Evolutionary conservation across 441 rosid species (phyloP).

Genomic region (Breynia disticha): DNA sequence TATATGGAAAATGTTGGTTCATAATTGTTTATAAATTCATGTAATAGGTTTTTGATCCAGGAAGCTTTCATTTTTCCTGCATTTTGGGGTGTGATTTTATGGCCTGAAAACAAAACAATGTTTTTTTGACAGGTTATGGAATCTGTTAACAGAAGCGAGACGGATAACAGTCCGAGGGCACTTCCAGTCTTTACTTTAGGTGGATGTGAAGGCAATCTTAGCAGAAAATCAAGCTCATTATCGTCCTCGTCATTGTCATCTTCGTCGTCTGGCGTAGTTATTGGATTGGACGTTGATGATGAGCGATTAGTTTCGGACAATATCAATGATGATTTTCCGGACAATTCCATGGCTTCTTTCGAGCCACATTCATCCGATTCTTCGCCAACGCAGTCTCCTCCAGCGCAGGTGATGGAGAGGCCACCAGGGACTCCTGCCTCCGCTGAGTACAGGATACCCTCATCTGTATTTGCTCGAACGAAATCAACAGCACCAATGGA

Average conservation of each 20-base stretch:
- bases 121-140: slow-evolving; percentile 12
- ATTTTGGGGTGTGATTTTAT: background rate
- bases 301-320: background rate
- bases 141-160: slow-evolving; percentile 12
- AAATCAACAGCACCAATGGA: slow-evolving; percentile 37
- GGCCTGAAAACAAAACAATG: background rate
- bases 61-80: background rate
- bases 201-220: slow-evolving; percentile 4
- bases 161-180: background rate
- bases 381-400: slow-evolving; percentile 28
- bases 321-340: slow-evolving; percentile 1
- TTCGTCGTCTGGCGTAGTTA: slow-evolving; percentile 18
- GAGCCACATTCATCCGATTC: background rate
- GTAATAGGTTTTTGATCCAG: too few species aligned
- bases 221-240: slow-evolving; percentile 7
- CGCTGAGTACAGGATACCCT: slow-evolving; percentile 46
- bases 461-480: slow-evolving; percentile 38
- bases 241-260: slow-evolving; percentile 26
- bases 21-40: too few species aligned
- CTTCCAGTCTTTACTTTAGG: slow-evolving; percentile 2
- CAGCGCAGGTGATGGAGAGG: slow-evolving; percentile 44
- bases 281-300: background rate
- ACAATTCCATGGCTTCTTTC: slow-evolving; percentile 9
- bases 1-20: background rate
- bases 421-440: slow-evolving; percentile 13